Evolutionary conservation across 805 yeast genomes (phyloP).

Genomic region (Saccharomycopsis sp.): DNA sequence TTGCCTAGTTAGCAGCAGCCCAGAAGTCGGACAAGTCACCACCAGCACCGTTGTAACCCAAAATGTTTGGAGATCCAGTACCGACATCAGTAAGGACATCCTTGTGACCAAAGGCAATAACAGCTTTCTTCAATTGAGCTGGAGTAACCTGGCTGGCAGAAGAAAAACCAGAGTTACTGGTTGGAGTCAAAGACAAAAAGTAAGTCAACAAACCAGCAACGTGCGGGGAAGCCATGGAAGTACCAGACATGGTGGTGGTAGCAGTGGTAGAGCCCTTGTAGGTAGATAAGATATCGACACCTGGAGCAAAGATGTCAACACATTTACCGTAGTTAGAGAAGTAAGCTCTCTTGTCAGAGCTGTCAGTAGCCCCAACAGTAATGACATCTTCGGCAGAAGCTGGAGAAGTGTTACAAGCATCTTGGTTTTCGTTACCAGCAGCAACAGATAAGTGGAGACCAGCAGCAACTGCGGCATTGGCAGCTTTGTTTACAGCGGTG

Average conservation of each 20-base stretch:
- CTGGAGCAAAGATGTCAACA: conserved; percentile 50
- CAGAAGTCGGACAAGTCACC: conserved; percentile 46
- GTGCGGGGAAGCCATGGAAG: conserved; percentile 61
- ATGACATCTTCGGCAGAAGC: conserved; percentile 49
- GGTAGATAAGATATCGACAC: conserved; percentile 48
- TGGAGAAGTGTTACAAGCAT: conserved; percentile 54
- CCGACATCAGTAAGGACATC: conserved; percentile 41
- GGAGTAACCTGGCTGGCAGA: conserved; percentile 42
- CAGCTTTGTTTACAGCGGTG: conserved; percentile 49
- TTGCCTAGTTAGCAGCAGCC: conserved; percentile 24
- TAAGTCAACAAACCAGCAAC: conserved; percentile 50
- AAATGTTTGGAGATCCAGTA: conserved; percentile 47
- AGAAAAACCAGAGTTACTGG: conserved; percentile 41
- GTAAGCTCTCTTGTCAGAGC: conserved; percentile 39
- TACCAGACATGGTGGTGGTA: conserved; percentile 49
- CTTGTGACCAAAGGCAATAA: conserved; percentile 46
- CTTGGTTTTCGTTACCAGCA: conserved; percentile 55
- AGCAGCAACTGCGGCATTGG: conserved; percentile 49
- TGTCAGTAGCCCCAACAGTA: conserved; percentile 45
- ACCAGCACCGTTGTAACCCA: conserved; percentile 59
- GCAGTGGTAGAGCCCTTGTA: conserved; percentile 47
- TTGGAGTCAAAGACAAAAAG: conserved; percentile 50
- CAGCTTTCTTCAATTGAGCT: conserved; percentile 44
- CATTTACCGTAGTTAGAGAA: conserved; percentile 49
- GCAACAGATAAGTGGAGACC: conserved; percentile 58